Evolutionary conservation across 2,329 filamentous ascomycete species (phyloP), one percentile per base, ranked within the genome.

Genomic region (Sporothrix brasiliensis): DNA sequence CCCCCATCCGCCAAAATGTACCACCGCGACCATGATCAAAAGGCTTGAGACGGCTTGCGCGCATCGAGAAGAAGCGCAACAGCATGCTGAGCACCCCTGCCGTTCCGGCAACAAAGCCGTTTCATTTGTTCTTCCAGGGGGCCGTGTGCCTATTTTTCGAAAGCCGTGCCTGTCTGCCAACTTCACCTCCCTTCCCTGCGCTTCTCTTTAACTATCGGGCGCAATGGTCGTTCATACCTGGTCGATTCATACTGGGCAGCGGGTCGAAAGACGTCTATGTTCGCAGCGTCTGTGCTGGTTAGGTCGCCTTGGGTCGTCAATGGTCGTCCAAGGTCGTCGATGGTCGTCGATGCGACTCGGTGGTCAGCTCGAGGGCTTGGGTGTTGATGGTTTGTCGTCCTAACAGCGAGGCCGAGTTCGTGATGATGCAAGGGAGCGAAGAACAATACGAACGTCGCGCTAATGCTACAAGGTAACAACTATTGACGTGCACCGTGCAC

Each of bases 181-280:
- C 58, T 24, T 47, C 58, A 21, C 11, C 58, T 11, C 54, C 54
- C 27, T 30, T 19, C 13, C 39, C 11, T 7, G 24, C 52, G 24
- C 39, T 3, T 41, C 5, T 21, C 41, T 21, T 34, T 41, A 44
- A 52, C 44, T 47, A 50, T 60, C 30, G 27, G 21, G 13, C 50
- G 52, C 53, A n/a, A 41, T 50, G 6, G 44, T 19, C 2, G 50
- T 77, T 77, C 82, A 79, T 87, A 88, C 86, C 86, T 87, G 84
- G 83, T 82, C 86, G 83, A 79, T 87, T 87, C 86, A 88, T 88
- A 77, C 79, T 83, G 79, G 77, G 56, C 63, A 73, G 74, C 27
- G 21, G 67, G 14, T 34, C 14, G 41, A 44, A 30, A 19, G 27
- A 27, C 19, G 27, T 30, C 39, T 2, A n/a, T n/a, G 52, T 19